phyloP scores from a whole-genome alignment of 768 basidiomycete genomes.

The Macrolepiota albuminosa region DNA sequence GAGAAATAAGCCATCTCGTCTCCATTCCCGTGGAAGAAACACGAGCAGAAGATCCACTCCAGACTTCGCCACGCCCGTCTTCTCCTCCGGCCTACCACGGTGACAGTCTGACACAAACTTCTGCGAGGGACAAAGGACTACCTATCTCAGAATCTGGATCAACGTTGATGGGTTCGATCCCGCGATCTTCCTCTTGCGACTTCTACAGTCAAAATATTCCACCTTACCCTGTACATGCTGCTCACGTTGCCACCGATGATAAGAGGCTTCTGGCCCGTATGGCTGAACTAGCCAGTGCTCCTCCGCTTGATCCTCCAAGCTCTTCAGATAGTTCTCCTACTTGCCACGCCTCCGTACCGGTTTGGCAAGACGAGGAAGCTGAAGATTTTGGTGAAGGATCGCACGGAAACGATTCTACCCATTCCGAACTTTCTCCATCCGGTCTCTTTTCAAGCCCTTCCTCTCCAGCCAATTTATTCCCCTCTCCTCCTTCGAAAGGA shows the following conservation, averaged over 20 bases:
- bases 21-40: conserved; percentile 14
- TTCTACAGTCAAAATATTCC: conserved; percentile 5
- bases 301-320: conserved; percentile 28
- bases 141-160: conserved; percentile 3
- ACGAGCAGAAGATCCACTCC: conserved; percentile 6
- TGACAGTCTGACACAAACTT: conserved; percentile 15
- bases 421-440: conserved; percentile 3
- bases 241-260: conserved; percentile 67
- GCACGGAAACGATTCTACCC: background rate
- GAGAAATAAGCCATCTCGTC: background rate
- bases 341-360: conserved; percentile 41
- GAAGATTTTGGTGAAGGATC: conserved; percentile 27
- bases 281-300: conserved; percentile 47
- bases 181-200: conserved; percentile 9
- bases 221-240: conserved; percentile 27
- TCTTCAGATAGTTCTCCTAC: conserved; percentile 15
- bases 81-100: conserved; percentile 42
- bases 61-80: conserved; percentile 12
- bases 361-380: conserved; percentile 47
- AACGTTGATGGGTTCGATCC: conserved; percentile 11
- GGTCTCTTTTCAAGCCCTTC: conserved; percentile 8
- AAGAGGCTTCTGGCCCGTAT: conserved; percentile 53
- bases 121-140: background rate
- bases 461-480: conserved; percentile 31
- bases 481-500: conserved; percentile 40